Evolutionary conservation across 495 filamentous ascomycete genomes (phyloP).

Genomic region (Penicillium subrubescens): DNA sequence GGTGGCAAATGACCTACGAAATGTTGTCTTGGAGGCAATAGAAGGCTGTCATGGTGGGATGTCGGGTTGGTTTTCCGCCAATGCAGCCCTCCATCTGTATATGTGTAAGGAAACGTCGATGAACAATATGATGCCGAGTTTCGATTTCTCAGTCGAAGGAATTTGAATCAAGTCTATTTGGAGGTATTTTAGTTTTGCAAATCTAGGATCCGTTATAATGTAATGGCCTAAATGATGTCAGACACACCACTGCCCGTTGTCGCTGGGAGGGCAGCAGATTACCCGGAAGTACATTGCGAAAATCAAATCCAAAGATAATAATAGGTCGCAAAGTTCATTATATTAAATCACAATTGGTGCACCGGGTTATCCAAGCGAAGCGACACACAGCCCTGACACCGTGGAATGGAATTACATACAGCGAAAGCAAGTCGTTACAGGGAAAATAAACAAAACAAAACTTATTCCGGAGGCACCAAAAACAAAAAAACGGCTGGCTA

Average conservation of each 20-base stretch:
- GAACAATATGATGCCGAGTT: neutral
- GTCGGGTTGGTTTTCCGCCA: constrained; percentile 18
- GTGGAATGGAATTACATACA: constrained; percentile 29
- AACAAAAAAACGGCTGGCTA: neutral
- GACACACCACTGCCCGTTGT: constrained; percentile 5
- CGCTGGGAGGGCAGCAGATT: neutral
- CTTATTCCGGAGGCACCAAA: constrained; percentile 1
- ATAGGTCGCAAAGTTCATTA: constrained; percentile 12
- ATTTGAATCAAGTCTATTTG: neutral
- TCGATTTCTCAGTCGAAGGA: neutral
- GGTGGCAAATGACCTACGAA: constrained; percentile 12
- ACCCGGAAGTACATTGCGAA: constrained; percentile 1
- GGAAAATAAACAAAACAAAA: constrained; percentile 9
- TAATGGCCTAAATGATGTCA: constrained; percentile 22
- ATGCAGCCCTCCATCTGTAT: constrained; percentile 1
- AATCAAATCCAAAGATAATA: constrained; percentile 2
- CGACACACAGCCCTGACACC: constrained; percentile 17
- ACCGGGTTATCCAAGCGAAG: constrained; percentile 14
- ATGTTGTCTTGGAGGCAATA: neutral
- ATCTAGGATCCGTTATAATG: neutral
- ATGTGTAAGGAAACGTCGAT: neutral
- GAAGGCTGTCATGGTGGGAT: constrained; percentile 1
- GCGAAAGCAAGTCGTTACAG: constrained; percentile 15
- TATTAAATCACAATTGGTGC: constrained; percentile 22
- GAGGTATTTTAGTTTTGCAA: neutral